phyloP scores from a whole-genome alignment of 495 filamentous ascomycete genomes.

The Penicillium maclennaniae region DNA sequence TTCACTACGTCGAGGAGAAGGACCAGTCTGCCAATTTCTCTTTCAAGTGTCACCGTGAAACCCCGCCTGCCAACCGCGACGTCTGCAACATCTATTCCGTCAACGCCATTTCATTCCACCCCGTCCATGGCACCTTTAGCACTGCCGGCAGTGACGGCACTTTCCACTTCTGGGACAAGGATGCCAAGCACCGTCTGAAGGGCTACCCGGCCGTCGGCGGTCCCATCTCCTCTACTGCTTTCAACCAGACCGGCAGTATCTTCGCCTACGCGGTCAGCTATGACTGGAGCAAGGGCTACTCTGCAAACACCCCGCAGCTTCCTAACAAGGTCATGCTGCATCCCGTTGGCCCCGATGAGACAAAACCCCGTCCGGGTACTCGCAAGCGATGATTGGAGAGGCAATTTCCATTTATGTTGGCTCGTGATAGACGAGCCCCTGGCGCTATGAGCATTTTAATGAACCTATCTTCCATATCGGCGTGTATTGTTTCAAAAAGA shows the following conservation, averaged over 20 bases:
- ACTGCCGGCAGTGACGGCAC: constrained; percentile 87
- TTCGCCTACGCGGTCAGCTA: constrained; percentile 92
- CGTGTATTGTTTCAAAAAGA: constrained; percentile 23
- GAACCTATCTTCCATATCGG: constrained; percentile 22
- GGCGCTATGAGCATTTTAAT: constrained; percentile 32
- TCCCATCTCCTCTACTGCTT: constrained; percentile 72
- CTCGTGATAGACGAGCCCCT: constrained; percentile 10
- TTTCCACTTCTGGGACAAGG: constrained; percentile 90
- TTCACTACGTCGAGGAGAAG: constrained; percentile 86
- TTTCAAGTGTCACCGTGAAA: constrained; percentile 90
- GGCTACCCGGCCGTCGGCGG: constrained; percentile 82
- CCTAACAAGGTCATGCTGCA: constrained; percentile 87
- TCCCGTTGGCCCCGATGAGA: constrained; percentile 69
- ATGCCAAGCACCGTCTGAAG: constrained; percentile 80
- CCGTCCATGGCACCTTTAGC: constrained; percentile 81
- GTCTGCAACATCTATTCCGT: constrained; percentile 81
- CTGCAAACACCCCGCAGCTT: constrained; percentile 61
- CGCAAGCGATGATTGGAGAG: constrained; percentile 60
- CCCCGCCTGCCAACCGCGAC: constrained; percentile 57
- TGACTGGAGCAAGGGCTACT: constrained; percentile 91
- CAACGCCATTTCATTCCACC: constrained; percentile 87
- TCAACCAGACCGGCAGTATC: constrained; percentile 71
- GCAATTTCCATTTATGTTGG: constrained; percentile 4
- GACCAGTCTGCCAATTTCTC: constrained; percentile 79
- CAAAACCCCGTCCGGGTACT: constrained; percentile 69